Evolutionary conservation across 257 asterid genomes (phyloP), one percentile per base, ranked within the genome.

Genomic region (Plantago ovata): DNA sequence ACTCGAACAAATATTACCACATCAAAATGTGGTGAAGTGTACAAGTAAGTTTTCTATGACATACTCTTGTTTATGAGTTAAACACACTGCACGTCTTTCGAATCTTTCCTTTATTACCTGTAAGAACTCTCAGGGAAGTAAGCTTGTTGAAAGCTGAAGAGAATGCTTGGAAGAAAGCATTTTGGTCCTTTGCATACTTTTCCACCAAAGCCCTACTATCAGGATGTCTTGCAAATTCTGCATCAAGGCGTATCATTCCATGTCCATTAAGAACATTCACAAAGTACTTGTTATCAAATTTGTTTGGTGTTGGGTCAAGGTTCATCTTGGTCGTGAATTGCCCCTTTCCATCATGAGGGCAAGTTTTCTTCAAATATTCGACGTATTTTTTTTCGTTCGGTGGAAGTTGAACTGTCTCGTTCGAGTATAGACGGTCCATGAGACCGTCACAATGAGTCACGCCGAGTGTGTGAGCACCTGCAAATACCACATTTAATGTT

Each of bases 381-480:
- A 58, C 73, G 10, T 44, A 60, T 15, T 22, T 10, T 36, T 55
- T 22, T 63, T 51, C 65, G 13, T 42, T 16, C 40, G 32, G 41
- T 18, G 65, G 62, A 50, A 33, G 63, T 39, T 22, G 13, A 4
- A n/a, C 32, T 13, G 70, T 55, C 24, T 13, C 41, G 50, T 65
- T 69, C 3, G 12, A 54, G 61, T 65, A 69, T 9, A 69, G 18
- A 0, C 78, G 67, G 28, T 62, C 65, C 43, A 41, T 11, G 4
- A 74, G 16, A 45, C 65, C 71, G 16, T 60, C 41, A 42, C 75
- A 74, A 19, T 73, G 75, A 15, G 78, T 67, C 24, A 41, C 56
- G 21, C 77, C 80, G 0, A 77, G 61, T 23, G 83, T 69, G 36
- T 77, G 83, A 1, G 75, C 64, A 22, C 75, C 81, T 75, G 62